Conservation (phyloP, 805 yeast genomes). For the Ogataea nonfermentans region DNA sequence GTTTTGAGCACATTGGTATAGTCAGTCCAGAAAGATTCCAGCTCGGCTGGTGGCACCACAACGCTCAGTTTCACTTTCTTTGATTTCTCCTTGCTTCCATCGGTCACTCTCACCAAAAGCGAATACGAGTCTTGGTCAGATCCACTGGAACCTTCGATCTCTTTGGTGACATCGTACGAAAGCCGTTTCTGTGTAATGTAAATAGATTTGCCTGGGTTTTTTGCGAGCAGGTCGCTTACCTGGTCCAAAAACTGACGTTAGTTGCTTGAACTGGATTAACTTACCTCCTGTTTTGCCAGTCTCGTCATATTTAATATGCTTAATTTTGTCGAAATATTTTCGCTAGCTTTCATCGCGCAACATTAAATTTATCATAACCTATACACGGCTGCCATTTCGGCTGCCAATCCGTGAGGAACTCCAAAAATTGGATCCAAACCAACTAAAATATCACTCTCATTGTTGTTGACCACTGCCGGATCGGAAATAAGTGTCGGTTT, state of each 20-base stretch:
- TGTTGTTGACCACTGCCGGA: slow-evolving; percentile 19
- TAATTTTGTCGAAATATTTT: slow-evolving; percentile 4
- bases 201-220: slow-evolving; percentile 40
- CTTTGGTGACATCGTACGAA: slow-evolving; percentile 24
- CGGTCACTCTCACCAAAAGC: slow-evolving; percentile 65
- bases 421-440: slow-evolving; percentile 60
- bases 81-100: slow-evolving; percentile 51
- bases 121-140: slow-evolving; percentile 45
- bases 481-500: slow-evolving; percentile 18
- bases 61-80: slow-evolving; percentile 67
- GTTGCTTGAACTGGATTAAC: slow-evolving; percentile 7
- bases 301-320: slow-evolving; percentile 16
- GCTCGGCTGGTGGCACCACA: slow-evolving; percentile 55
- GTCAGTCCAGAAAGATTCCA: slow-evolving; percentile 75
- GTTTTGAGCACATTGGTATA: slow-evolving; percentile 67
- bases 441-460: slow-evolving; percentile 21
- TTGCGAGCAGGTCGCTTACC: slow-evolving; percentile 20
- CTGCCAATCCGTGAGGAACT: slow-evolving; percentile 42
- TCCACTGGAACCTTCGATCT: slow-evolving; percentile 20
- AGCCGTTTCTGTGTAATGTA: slow-evolving; percentile 61
- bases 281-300: slow-evolving; percentile 27
- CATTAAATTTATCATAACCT: slow-evolving; percentile 1
- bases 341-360: slow-evolving; percentile 1
- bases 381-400: slow-evolving; percentile 14
- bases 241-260: slow-evolving; percentile 28